Percentiles rank a stretch among this genome's conserved stretches.
Evolutionary conservation across 768 basidiomycete genomes (phyloP).

Genomic region (Butyriboletus loyo): DNA sequence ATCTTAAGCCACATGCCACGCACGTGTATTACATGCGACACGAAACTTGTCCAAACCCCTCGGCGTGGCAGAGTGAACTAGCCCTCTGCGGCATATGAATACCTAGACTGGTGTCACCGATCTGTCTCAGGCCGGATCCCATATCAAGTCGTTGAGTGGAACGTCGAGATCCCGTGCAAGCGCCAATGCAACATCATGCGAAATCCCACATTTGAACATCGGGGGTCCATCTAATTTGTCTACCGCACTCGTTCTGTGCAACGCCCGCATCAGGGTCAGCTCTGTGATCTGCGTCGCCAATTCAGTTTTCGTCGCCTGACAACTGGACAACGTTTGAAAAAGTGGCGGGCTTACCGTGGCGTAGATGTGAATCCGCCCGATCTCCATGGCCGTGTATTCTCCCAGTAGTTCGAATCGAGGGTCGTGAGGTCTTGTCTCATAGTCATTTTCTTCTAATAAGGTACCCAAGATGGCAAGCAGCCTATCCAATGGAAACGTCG

Average conservation of each 20-base stretch:
- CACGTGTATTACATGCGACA: neutral
- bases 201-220: constrained; percentile 71
- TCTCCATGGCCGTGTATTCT: constrained; percentile 75
- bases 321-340: neutral
- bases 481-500: constrained; percentile 74
- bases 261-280: constrained; percentile 57
- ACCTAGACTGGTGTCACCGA: neutral
- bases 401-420: constrained; percentile 56
- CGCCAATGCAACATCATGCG: constrained; percentile 50
- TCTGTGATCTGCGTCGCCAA: constrained; percentile 53
- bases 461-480: constrained; percentile 77
- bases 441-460: constrained; percentile 67
- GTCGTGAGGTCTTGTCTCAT: constrained; percentile 43
- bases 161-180: constrained; percentile 62
- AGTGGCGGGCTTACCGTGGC: constrained; percentile 50
- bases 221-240: constrained; percentile 71
- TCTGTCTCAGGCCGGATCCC: constrained; percentile 45
- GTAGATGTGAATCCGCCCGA: constrained; percentile 56
- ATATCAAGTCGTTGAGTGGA: constrained; percentile 59
- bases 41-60: neutral
- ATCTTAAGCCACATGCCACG: neutral
- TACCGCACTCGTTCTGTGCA: constrained; percentile 58
- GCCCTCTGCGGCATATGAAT: too few species aligned
- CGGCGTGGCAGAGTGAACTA: neutral
- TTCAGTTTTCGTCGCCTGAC: neutral